phyloP scores from a whole-genome alignment of 495 filamentous ascomycete genomes.

The Aspergillus nidulans region DNA sequence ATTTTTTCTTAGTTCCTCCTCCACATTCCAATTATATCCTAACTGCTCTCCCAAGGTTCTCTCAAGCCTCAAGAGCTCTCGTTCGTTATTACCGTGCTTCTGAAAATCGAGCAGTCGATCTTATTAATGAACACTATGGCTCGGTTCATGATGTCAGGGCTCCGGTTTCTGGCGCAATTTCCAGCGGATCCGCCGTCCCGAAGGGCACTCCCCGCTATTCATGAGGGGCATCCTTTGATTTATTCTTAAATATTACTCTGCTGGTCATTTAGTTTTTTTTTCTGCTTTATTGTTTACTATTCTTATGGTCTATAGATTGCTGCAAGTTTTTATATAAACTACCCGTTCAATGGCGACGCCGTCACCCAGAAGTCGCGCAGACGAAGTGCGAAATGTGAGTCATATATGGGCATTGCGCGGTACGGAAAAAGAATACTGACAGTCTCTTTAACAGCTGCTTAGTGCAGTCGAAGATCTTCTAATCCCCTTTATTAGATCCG shows the following conservation, averaged over 20 bases:
- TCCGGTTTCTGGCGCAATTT: conserved; percentile 29
- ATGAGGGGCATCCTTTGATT: neutral
- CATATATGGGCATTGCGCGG: neutral
- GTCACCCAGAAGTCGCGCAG: conserved; percentile 29
- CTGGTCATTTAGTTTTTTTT: neutral
- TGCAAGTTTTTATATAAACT: neutral
- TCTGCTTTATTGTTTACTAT: neutral
- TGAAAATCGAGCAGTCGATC: no score
- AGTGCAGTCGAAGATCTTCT: conserved; percentile 68
- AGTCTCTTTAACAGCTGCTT: conserved; percentile 53
- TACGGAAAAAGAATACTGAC: neutral
- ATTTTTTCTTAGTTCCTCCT: no score
- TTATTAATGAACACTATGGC: neutral
- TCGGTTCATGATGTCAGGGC: conserved; percentile 31
- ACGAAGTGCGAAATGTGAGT: conserved; percentile 45
- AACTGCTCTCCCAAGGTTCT: neutral
- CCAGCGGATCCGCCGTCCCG: conserved; percentile 16
- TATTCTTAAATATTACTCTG: neutral
- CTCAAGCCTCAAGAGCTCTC: no score
- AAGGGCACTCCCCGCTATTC: conserved; percentile 1
- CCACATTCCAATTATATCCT: no score
- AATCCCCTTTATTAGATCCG: conserved; percentile 71
- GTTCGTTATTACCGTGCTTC: no score
- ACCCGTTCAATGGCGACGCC: conserved; percentile 22
- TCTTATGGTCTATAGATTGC: neutral